Conservation (phyloP, 192 early-diverging fungal genomes). For the Neocallimastix lanati region DNA sequence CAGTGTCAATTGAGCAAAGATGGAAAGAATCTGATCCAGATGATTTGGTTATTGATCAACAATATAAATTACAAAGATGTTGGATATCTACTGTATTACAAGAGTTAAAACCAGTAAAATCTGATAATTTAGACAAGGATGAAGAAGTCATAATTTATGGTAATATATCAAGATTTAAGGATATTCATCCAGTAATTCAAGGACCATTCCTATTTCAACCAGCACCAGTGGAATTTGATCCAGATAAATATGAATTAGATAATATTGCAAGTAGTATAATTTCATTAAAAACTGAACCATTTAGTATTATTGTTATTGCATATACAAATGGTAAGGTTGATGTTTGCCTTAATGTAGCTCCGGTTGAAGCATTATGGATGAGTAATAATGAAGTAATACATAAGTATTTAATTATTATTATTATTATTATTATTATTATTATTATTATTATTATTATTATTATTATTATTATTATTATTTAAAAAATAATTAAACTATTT, state of each 20-base stretch:
- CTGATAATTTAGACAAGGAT: neutral
- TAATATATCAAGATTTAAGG: neutral
- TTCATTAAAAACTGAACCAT: slow-evolving; percentile 15
- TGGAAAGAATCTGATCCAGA: neutral
- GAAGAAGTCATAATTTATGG: neutral
- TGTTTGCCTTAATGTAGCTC: slow-evolving; percentile 36
- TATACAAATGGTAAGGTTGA: slow-evolving; percentile 40
- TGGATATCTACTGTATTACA: neutral
- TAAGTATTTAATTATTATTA: no score
- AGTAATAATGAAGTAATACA: neutral
- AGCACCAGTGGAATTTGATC: slow-evolving; percentile 10
- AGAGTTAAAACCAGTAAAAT: neutral
- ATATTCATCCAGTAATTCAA: slow-evolving; percentile 6
- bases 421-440: neutral
- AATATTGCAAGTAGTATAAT: slow-evolving; percentile 19
- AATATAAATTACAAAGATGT: neutral
- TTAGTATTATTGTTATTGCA: slow-evolving; percentile 33
- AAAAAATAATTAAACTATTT: neutral
- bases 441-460: no score
- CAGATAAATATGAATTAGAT: neutral
- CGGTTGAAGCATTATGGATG: neutral
- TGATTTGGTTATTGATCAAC: neutral
- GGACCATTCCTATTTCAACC: slow-evolving; percentile 32
- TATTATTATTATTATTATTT: neutral
- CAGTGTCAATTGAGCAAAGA: neutral